A percentile compares a stretch with the other conserved stretches of the same genome.
These are phyloP conservation scores for Diaporthe citrichinensis DNA, from an alignment of 2,329 filamentous ascomycete species.

Conservation along the genomic window DNA sequence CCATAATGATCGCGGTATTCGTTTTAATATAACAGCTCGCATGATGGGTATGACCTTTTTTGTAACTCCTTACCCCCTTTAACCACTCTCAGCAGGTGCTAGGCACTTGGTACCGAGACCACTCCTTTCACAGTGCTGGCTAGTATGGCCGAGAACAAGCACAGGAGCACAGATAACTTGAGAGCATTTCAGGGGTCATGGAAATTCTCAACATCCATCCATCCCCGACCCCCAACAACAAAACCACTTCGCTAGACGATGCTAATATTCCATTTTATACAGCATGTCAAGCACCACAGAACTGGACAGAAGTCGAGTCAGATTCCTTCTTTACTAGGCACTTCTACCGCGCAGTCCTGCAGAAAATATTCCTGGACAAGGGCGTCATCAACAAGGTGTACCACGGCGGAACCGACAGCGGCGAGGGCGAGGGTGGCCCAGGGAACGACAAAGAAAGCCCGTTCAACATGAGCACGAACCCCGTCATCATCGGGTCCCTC, in stretches of 20 bases:
- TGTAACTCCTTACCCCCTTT: background rate
- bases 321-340: constrained; percentile 92
- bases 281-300: constrained; percentile 89
- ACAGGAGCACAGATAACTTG: background rate
- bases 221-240: no score
- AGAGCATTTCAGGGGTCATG: background rate
- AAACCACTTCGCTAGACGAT: background rate
- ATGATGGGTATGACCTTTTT: constrained; percentile 78
- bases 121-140: background rate
- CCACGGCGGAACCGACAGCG: constrained; percentile 50
- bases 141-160: no score
- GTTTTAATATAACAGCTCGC: constrained; percentile 93
- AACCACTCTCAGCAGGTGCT: background rate
- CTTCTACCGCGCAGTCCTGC: constrained; percentile 91
- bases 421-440: constrained; percentile 15
- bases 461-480: constrained; percentile 75
- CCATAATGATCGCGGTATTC: constrained; percentile 74
- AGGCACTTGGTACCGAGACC: background rate
- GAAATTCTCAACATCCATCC: background rate
- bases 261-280: background rate
- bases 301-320: constrained; percentile 88
- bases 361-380: constrained; percentile 91
- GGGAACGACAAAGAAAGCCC: constrained; percentile 52
- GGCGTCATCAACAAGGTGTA: constrained; percentile 78
- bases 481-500: constrained; percentile 89